Evolutionary conservation across 1,284 basidiomycete genomes (phyloP).

Genomic region (Austroboletus sp.): DNA sequence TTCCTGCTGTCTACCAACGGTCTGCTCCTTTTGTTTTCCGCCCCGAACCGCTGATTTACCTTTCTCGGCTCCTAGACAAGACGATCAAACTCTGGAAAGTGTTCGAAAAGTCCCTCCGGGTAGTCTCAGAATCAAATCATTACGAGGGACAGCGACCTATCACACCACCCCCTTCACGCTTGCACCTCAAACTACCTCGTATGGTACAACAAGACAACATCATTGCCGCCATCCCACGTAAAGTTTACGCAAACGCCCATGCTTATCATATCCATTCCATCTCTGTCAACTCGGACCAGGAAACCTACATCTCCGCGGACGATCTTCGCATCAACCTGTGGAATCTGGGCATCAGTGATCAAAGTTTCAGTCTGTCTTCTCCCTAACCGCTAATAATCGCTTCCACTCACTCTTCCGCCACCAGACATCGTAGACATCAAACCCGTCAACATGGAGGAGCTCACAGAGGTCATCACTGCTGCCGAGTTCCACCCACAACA

Average conservation of each 20-base stretch:
- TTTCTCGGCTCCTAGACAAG: constrained; percentile 66
- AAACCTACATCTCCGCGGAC: constrained; percentile 98
- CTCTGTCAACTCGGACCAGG: constrained; percentile 97
- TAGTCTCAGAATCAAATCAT: constrained; percentile 96
- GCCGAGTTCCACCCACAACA: constrained; percentile 97
- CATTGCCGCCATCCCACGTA: constrained; percentile 95
- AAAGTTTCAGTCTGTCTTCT: constrained; percentile 87
- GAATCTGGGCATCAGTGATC: constrained; percentile 98
- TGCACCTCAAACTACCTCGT: constrained; percentile 73
- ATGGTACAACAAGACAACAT: constrained; percentile 96
- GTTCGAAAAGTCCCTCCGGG: constrained; percentile 94
- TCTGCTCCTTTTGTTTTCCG: constrained; percentile 32
- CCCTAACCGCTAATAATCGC: not conserved
- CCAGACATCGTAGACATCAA: constrained; percentile 99
- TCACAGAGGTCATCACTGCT: constrained; percentile 98
- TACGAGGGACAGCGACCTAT: constrained; percentile 68
- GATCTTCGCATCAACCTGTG: constrained; percentile 96
- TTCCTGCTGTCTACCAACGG: constrained; percentile 97
- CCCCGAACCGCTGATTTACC: not conserved
- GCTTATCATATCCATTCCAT: constrained; percentile 99
- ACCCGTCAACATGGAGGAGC: constrained; percentile 98
- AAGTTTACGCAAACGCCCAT: constrained; percentile 98
- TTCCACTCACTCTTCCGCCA: constrained; percentile 10
- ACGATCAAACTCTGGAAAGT: constrained; percentile 99
- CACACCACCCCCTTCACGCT: constrained; percentile 50